Evolutionary conservation across 495 filamentous ascomycete genomes (phyloP), one percentile per base, ranked within the genome.

Genomic region (Penicillium macrosclerotiorum): DNA sequence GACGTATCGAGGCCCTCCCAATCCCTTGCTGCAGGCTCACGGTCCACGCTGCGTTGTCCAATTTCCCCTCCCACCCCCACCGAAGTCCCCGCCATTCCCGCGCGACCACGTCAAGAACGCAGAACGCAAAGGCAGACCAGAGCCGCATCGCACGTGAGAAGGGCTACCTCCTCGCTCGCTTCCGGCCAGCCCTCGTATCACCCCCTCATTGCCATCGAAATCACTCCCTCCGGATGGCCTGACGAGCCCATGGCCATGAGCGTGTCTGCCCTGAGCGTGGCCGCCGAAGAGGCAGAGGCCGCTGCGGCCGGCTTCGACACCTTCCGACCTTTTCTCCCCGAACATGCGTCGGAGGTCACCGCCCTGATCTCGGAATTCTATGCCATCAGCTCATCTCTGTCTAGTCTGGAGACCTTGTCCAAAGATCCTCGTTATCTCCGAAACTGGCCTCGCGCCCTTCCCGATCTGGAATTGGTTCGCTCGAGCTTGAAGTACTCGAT

Each of bases 321-420:
- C 12, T 83, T 83, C 55, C 63, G 73, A 26, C 63, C 67, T 25
- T 68, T 70, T 48, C 65, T 83, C 32, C 76, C 78, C 23, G 68
- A 79, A 38, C 59, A 72, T 52, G 52, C 69, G n/a, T 69, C 74
- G 6, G 77, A 80, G 36, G 77, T 85, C 39, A 79, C 78, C 14
- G 61, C 60, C 8, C 59, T 76, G 9, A 78, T 85, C 25, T 67
- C 72, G 25, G 68, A 78, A 44, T 73, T 82, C 17, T 81, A 76
- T 60, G 67, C 67, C 38, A 74, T 81, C 52, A 75, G 75, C 45
- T 60, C 72, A 8, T 66, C 65, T 8, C 61, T 85, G 9, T 72
- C 68, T 4, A 57, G 53, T n/a, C 49, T 85, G 26, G 66, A 76
- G 4, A 61, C 60, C 19, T 51, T 68, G 18, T 51, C 68, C 24